Base-by-base conservation (phyloP, 805 yeast genomes). In the Starmerella apis region DNA sequence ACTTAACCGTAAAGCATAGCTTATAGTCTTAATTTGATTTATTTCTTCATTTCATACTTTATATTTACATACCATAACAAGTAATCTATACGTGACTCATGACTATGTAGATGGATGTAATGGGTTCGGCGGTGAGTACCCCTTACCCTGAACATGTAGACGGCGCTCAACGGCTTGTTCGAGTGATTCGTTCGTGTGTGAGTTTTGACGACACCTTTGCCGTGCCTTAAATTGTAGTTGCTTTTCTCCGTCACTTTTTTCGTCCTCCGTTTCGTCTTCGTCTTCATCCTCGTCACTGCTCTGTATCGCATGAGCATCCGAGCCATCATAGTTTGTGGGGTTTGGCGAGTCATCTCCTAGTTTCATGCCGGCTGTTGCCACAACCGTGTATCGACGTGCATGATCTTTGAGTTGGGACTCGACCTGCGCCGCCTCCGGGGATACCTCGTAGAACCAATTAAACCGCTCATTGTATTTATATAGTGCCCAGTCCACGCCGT, bases 401-500 rank as follows among this genome's bases (percentile, higher is more conserved):
- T 56, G 55, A 46, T 58, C 61, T n/a, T 47, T 46, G 14, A 58
- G 51, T 49, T 59, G 61, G 5, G 50, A 48, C 47, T 58, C 46
- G 9, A 59, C 59, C 37, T 53, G 53, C 4, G 60, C 59, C 13
- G 57, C 61, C 32, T 63, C 67, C 50, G 63, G 61, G 19, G 65
- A 61, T 14, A 86, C 81, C 59, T 83, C 78, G 48, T 70, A 75
- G 68, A 90, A 90, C 81, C 86, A 79, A 63, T 87, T 88, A 36
- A 73, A 66, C 2, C 66, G 67, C 58, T 88, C 96, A 59, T 85
- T 83, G 67, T 81, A 90, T 64, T 87, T 95, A 67, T 81, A 90
- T 64, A 88, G 71, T 13, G 83, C 76, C 86, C 95, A 90, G 53
- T 86, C 94, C 2, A 94, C 94, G 2, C 97, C 97, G 65, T 86